Evolutionary conservation across 495 filamentous ascomycete genomes (phyloP), one percentile per base, ranked within the genome.

Genomic region (Neurospora sp.): DNA sequence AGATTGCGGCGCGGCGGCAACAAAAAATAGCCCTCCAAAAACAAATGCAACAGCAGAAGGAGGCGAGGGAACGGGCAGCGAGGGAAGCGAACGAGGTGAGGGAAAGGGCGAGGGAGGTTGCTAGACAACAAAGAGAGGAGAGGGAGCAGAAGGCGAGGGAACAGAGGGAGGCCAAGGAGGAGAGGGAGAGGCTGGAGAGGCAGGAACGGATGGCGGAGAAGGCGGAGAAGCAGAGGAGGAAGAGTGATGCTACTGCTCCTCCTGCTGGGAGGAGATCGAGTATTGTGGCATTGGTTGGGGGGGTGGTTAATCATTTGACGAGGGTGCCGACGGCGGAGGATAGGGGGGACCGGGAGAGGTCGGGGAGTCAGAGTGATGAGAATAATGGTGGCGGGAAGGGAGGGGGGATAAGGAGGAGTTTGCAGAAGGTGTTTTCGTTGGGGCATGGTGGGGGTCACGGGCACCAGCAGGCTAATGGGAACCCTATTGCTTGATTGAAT

Each of bases 341-440:
- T 18, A 35, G 22, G 10, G 47, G 22, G 5, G 47, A 59, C 3
- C 3, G 47, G 10, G 47, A 61, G 5, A 35, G 53, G 27, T 31
- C 27, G 27, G 53, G 53, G 7, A 65, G 53, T 14, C 72, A 74
- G 4, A 76, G 75, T 20, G 74, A 90, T 70, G 82, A 85, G 68
- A 82, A 85, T 35, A 85, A 85, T 42, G 80, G 81, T 0, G 82
- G 81, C 70, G 79, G 78, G 38, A 78, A 77, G 71, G 71, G 27
- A 31, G 27, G 71, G 4, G 35, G 71, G 39, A 75, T 85, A 38
- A 75, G 80, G 69, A 78, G 80, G 74, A 82, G 84, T 73, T 41
- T 85, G 74, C 83, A 85, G 42, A 78, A 71, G 77, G 81, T 75
- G 75, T 81, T 74, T 20, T 84, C 74, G 78, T 74, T 85, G 38